Conservation (phyloP, 75 land plant genomes). For the Picea sitchensis region DNA sequence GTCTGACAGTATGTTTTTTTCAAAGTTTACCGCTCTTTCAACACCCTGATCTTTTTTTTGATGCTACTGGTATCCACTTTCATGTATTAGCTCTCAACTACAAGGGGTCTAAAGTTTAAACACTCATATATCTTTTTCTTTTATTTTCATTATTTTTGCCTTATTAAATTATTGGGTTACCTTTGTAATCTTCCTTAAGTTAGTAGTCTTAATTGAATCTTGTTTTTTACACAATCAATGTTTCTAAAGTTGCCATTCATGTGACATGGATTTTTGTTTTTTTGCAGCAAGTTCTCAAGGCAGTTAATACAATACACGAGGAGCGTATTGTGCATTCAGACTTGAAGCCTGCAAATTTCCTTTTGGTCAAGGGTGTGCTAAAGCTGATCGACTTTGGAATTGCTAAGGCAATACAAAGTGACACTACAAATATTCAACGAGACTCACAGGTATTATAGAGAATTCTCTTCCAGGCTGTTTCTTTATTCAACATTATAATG, state of each 20-base stretch:
- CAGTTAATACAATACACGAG: constrained; percentile 96
- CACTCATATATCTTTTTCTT: neutral
- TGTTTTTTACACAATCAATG: neutral
- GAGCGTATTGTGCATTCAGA: constrained; percentile 98
- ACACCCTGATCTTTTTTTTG: neutral
- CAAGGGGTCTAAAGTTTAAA: neutral
- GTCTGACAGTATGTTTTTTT: neutral
- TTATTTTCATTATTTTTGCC: neutral
- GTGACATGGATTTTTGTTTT: neutral
- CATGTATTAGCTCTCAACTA: neutral
- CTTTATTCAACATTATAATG: neutral
- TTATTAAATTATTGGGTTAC: neutral
- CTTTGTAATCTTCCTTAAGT: neutral
- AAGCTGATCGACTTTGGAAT: constrained; percentile 98
- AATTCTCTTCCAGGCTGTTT: neutral
- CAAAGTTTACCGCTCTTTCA: neutral
- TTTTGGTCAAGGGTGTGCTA: constrained; percentile 85
- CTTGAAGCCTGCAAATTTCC: constrained; percentile 97
- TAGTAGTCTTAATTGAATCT: neutral
- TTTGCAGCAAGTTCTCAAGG: constrained; percentile 88
- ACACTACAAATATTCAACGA: constrained; percentile 94
- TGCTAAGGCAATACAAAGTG: constrained; percentile 94
- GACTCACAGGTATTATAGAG: constrained; percentile 71
- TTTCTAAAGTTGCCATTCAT: neutral
- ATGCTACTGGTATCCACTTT: neutral